Evolutionary conservation across 768 basidiomycete species (phyloP).

Genomic region (Terana coerulea): DNA sequence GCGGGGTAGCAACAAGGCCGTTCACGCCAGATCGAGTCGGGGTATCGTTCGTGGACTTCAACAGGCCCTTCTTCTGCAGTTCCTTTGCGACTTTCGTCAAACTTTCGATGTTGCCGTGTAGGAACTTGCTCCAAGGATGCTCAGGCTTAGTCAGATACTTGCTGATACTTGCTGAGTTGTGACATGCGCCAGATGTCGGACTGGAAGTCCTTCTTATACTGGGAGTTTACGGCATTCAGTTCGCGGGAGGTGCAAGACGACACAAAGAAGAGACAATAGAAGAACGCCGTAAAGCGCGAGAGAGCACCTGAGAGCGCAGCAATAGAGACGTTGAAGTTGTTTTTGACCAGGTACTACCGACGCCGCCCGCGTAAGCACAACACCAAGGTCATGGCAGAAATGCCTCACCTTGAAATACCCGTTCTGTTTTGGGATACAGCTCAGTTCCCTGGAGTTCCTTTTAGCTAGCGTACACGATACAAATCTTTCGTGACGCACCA

Average conservation of each 20-base stretch:
- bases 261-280: slow-evolving; percentile 88
- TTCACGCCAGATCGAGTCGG: slow-evolving; percentile 27
- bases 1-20: slow-evolving; percentile 30
- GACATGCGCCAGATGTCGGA: slow-evolving; percentile 90
- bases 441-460: slow-evolving; percentile 57
- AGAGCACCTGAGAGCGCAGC: slow-evolving; percentile 64
- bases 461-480: background rate
- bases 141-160: slow-evolving; percentile 74
- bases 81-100: slow-evolving; percentile 59
- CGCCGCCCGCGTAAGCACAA: slow-evolving; percentile 12
- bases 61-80: slow-evolving; percentile 46
- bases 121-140: slow-evolving; percentile 90
- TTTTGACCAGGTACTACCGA: slow-evolving; percentile 68
- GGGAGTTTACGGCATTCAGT: slow-evolving; percentile 93
- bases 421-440: slow-evolving; percentile 85
- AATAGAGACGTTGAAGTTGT: slow-evolving; percentile 70
- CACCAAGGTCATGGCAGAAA: background rate
- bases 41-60: slow-evolving; percentile 27
- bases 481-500: slow-evolving; percentile 49
- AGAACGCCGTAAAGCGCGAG: slow-evolving; percentile 80
- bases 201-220: slow-evolving; percentile 95
- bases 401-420: slow-evolving; percentile 78
- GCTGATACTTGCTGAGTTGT: slow-evolving; percentile 92
- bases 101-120: slow-evolving; percentile 78
- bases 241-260: slow-evolving; percentile 85